These are phyloP conservation scores for Rhizomucor pusillus DNA, from an alignment of 371 early-diverging fungal species.

Conservation along the genomic window DNA sequence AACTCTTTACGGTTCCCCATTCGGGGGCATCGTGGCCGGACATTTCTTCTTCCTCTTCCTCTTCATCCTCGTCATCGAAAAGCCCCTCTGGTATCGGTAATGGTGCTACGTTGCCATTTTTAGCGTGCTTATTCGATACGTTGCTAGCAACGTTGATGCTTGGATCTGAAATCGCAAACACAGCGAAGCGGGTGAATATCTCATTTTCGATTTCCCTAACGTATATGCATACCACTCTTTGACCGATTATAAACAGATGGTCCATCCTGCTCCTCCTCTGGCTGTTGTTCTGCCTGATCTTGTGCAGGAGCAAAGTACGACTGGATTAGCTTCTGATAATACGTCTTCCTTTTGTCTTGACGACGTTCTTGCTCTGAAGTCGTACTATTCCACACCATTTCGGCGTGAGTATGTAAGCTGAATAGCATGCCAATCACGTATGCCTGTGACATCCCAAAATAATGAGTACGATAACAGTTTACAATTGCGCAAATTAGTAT, in stretches of 20 bases:
- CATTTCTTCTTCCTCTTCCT: slow-evolving; percentile 60
- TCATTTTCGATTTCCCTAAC: neutral
- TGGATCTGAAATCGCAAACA: too few species aligned
- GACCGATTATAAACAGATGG: neutral
- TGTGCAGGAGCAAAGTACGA: neutral
- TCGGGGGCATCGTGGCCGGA: slow-evolving; percentile 94
- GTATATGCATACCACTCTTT: neutral
- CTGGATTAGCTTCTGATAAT: neutral
- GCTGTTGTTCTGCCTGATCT: neutral
- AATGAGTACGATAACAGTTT: neutral
- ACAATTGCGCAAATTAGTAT: too few species aligned
- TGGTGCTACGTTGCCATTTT: neutral
- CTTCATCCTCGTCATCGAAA: slow-evolving; percentile 56
- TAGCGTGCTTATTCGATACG: neutral
- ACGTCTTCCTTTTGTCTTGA: slow-evolving; percentile 8
- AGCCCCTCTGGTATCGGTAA: slow-evolving; percentile 22
- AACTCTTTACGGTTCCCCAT: slow-evolving; percentile 83
- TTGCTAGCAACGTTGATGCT: slow-evolving; percentile 2
- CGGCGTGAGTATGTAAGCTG: slow-evolving; percentile 88
- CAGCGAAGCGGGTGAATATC: too few species aligned
- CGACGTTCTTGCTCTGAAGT: slow-evolving; percentile 21
- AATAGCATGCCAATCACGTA: slow-evolving; percentile 93
- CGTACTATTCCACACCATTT: slow-evolving; percentile 77
- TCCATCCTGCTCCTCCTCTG: neutral
- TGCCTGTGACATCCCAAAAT: slow-evolving; percentile 33